Evolutionary conservation across 208 protist species (phyloP).

Genomic region (Porcisia deanei): DNA sequence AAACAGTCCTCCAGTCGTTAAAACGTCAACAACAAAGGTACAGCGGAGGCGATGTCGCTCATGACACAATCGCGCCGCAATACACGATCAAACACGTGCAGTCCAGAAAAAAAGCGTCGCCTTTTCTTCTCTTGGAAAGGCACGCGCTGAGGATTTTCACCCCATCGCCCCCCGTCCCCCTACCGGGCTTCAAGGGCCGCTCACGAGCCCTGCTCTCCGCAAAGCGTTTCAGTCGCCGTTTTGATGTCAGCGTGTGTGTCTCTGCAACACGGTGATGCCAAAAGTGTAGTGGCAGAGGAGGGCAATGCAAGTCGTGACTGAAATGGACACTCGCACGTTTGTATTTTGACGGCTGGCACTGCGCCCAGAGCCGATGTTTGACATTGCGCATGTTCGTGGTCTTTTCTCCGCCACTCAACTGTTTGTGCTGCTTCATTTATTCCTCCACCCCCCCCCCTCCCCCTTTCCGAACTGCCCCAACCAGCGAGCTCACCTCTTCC

Average conservation of each 20-base stretch:
- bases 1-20: not conserved
- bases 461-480: not conserved
- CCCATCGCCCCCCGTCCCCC: too few species aligned
- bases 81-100: not conserved
- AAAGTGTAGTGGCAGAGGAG: not conserved
- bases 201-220: not conserved
- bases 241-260: not conserved
- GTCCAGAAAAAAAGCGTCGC: not conserved
- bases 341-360: not conserved
- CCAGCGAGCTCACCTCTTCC: not conserved
- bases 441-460: not conserved
- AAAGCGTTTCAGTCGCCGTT: not conserved
- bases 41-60: not conserved
- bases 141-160: too few species aligned
- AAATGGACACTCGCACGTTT: not conserved
- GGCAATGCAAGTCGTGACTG: not conserved
- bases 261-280: not conserved
- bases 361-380: not conserved
- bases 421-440: not conserved
- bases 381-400: not conserved
- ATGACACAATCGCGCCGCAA: not conserved
- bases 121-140: too few species aligned
- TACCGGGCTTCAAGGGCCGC: not conserved
- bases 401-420: too few species aligned
- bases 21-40: not conserved